Evolutionary conservation across 176 grass and related monocot genomes (phyloP).

Genomic region (Oryza glumipatula): DNA sequence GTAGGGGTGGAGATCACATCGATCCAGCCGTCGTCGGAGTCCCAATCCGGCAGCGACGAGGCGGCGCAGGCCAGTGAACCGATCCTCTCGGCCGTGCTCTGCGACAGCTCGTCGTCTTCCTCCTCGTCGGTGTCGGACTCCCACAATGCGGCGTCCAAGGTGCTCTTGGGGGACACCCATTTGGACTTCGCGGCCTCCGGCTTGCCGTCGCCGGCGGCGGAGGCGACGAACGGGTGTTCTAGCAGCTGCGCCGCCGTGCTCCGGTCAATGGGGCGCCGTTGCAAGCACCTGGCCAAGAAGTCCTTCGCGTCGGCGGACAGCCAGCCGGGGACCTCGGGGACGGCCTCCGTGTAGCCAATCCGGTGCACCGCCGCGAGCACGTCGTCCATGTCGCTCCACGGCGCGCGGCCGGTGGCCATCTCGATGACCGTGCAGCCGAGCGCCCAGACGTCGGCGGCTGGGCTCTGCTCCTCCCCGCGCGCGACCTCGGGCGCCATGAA

Average conservation of each 20-base stretch:
- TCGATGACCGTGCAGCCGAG: conserved; percentile 66
- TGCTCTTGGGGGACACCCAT: conserved; percentile 81
- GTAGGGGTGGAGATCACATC: background rate
- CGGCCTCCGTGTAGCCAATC: conserved; percentile 61
- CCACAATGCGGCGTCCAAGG: conserved; percentile 64
- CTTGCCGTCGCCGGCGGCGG: background rate
- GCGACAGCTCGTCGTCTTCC: conserved; percentile 8
- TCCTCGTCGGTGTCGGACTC: conserved; percentile 44
- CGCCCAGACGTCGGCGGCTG: conserved; percentile 73
- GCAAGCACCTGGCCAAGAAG: conserved; percentile 65
- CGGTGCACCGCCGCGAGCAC: conserved; percentile 51
- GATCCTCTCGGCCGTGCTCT: conserved; percentile 37
- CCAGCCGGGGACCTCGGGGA: conserved; percentile 55
- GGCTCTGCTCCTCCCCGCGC: conserved; percentile 72
- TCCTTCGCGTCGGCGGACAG: conserved; percentile 60
- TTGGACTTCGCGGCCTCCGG: background rate
- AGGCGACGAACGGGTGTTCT: conserved; percentile 55
- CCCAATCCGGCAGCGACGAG: conserved; percentile 43
- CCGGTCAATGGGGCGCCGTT: conserved; percentile 40
- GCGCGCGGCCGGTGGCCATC: conserved; percentile 68
- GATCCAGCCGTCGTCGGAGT: conserved; percentile 48
- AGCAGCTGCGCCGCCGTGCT: conserved; percentile 58
- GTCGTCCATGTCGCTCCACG: conserved; percentile 47
- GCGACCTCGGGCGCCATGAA: conserved; percentile 96
- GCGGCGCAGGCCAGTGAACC: conserved; percentile 14